Base-by-base conservation (phyloP, 2,329 filamentous ascomycete genomes). In the Xylaria sp. region DNA sequence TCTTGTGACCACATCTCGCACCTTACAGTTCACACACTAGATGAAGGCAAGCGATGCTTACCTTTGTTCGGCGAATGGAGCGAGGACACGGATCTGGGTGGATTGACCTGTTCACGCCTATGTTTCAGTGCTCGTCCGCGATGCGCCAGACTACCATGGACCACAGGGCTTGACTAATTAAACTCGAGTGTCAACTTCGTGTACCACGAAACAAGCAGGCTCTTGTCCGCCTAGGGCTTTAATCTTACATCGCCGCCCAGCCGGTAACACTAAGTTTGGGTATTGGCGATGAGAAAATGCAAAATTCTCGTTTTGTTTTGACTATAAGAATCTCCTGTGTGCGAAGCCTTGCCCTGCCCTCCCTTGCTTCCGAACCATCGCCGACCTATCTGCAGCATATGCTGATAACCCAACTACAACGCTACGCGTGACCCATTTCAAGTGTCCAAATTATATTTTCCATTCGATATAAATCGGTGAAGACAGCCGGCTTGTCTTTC, bases 201-300 rank as follows among this genome's bases (percentile, higher is more conserved):
- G 63, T 65, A 52, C 46, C 31, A 65, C 63, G 13, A 51, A 58
- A 50, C 50, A 58, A 59, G 52, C 23, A 51, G 25, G 48, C 48
- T 58, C 23, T 57, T 25, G 57, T 57, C 50, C 18, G 60, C n/a
- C 13, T 23, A n/a, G 54, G 41, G 46, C 13, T n/a, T 28, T 41
- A 31, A 46, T 58, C 39, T 58, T 46, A 58, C 31, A 37, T 25
- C 28, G 46, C 52, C 61, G 44, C 18, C 39, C 44, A 41, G 20
- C 28, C 51, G 55, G 63, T 65, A 59, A 10, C 52, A 64, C 61
- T 4, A 6, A 57, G 8, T 28, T 13, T 25, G 25, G 2, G 20
- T 3, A 50, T 37, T 28, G 13, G 20, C 18, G 18, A 25, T 18
- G 9, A 44, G 18, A n/a, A 8, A 41, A 23, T 25, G 13, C 28